Percentiles rank a stretch among this genome's conserved stretches.
Conservation (phyloP, 129 eudicot species). For the Tagetes patula region DNA sequence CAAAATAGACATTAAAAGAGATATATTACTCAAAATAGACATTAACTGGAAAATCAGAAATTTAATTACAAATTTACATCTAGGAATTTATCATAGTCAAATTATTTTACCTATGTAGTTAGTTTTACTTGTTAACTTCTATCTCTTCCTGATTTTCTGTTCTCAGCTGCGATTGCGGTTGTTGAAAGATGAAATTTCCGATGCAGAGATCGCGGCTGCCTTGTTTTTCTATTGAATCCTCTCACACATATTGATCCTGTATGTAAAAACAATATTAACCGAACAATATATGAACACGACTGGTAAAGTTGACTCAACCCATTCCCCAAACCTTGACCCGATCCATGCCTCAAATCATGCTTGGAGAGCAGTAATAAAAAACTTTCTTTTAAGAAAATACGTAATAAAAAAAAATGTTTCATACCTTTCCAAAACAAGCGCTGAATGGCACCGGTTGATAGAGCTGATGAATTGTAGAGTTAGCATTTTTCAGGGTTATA, state of each 20-base stretch:
- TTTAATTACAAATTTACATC: slow-evolving; percentile 5
- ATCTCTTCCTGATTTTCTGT: slow-evolving; percentile 26
- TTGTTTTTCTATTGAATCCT: slow-evolving; percentile 49
- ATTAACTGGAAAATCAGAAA: neutral
- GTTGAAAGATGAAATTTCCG: slow-evolving; percentile 35
- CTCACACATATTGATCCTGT: slow-evolving; percentile 66
- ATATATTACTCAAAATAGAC: neutral
- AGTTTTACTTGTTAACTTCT: slow-evolving; percentile 8
- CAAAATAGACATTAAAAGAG: neutral
- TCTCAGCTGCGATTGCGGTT: slow-evolving; percentile 24
- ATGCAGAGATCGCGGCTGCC: slow-evolving; percentile 32
- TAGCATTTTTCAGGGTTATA: slow-evolving; percentile 10
- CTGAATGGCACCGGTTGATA: slow-evolving; percentile 33
- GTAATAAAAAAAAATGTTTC: neutral
- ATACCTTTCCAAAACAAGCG: slow-evolving; percentile 59
- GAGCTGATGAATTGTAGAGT: slow-evolving; percentile 36
- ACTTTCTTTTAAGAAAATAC: no score
- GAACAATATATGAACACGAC: neutral
- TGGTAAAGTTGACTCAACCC: neutral
- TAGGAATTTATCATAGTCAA: neutral
- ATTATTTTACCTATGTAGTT: neutral
- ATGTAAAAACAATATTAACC: neutral
- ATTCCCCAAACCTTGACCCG: neutral
- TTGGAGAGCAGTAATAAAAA: no score
- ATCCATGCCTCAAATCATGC: no score